Base-by-base conservation (phyloP, 257 asterid genomes). In the Hygrophila difformis region DNA sequence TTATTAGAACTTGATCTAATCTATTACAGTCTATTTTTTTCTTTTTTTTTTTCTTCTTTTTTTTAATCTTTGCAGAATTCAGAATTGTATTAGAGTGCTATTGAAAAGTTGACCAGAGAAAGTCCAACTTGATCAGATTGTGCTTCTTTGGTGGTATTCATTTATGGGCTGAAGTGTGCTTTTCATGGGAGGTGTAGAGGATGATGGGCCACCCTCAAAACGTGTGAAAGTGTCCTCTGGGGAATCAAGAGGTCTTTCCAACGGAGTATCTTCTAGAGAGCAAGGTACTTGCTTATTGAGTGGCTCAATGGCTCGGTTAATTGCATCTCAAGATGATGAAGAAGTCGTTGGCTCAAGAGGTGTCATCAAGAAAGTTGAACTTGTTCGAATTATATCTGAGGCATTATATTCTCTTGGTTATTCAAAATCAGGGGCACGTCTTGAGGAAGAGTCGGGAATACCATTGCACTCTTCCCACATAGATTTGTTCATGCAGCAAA, bases 101-200 rank as follows among this genome's bases (percentile, higher is more conserved):
- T 33, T 12, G 7, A 24, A 24, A 33, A 33, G 28, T 41, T 45
- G 52, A 35, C 39, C 1, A 38, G 53, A 40, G 55, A 66, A 4
- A 33, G 6, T 33, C 13, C 50, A 18, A 17, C 1, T 42, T 17
- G 29, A 47, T 62, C n/a, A n/a, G 53, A 20, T 44, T 55, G 68
- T 39, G 55, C 39, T 57, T 53, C 33, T 6, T 26, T n/a, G n/a
- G 67, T 45, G 55, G 50, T 53, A 52, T 68, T 39, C 59, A 72
- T 81, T 60, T 72, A 81, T 77, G 84, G 93, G 79, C 82, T 81
- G 83, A 77, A 72, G 67, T 62, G 58, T 64, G 56, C 76, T 72
- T 77, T 81, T 77, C 84, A 81, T 81, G 93, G 93, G 93, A 77
- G 81, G 87, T 71, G 77, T 70, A 69, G 79, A 72, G 69, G 87